Percentiles rank a stretch among this genome's conserved stretches.
phyloP scores from a whole-genome alignment of 495 filamentous ascomycete species.

The Penicillium bialowiezense region DNA sequence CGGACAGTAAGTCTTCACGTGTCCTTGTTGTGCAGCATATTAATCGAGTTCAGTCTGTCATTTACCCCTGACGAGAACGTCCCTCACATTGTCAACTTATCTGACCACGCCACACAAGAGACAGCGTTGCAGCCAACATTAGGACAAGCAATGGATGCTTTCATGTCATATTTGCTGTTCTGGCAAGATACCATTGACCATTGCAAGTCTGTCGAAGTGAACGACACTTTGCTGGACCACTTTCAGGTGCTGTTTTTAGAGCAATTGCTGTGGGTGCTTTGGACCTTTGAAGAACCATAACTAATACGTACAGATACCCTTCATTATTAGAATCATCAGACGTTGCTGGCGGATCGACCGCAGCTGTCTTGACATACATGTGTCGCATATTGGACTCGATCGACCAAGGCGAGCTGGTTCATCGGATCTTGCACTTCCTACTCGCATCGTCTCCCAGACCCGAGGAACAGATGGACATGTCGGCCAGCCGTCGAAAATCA shows the following conservation, averaged over 20 bases:
- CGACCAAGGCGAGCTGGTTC: slow-evolving; percentile 87
- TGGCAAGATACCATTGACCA: slow-evolving; percentile 98
- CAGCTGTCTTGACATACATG: slow-evolving; percentile 92
- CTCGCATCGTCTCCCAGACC: slow-evolving; percentile 64
- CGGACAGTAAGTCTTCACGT: slow-evolving; percentile 58
- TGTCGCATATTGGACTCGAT: slow-evolving; percentile 85
- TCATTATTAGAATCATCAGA: slow-evolving; percentile 95
- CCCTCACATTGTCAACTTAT: slow-evolving; percentile 79
- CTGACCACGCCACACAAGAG: slow-evolving; percentile 62
- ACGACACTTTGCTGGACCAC: slow-evolving; percentile 88
- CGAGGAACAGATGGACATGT: slow-evolving; percentile 54
- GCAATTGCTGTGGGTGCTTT: slow-evolving; percentile 74
- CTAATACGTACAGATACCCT: slow-evolving; percentile 65
- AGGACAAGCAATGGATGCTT: slow-evolving; percentile 80
- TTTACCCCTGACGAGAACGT: slow-evolving; percentile 55
- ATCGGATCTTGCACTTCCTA: slow-evolving; percentile 90
- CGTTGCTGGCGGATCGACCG: slow-evolving; percentile 91
- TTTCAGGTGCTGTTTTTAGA: slow-evolving; percentile 96
- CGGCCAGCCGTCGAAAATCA: slow-evolving; percentile 75
- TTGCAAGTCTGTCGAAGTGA: slow-evolving; percentile 87
- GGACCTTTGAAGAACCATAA: slow-evolving; percentile 9
- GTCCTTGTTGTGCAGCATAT: not conserved
- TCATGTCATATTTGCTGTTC: slow-evolving; percentile 90
- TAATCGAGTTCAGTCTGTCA: slow-evolving; percentile 33
- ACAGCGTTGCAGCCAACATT: slow-evolving; percentile 51